Evolutionary conservation across 306 rosid genomes (phyloP).

Genomic region (Vachellia pachyceras): DNA sequence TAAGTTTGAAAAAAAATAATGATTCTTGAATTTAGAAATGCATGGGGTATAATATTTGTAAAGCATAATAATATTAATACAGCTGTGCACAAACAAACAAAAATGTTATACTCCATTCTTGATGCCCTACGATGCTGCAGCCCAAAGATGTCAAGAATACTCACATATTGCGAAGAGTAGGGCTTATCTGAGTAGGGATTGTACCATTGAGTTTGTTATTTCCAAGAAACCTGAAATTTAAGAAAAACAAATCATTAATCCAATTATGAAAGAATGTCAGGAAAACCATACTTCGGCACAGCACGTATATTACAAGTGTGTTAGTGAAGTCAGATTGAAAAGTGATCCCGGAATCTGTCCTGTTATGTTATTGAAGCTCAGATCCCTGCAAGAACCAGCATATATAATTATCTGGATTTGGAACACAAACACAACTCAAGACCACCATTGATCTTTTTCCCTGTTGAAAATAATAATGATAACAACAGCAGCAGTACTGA

Average conservation of each 20-base stretch:
- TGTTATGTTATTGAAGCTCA: conserved; percentile 83
- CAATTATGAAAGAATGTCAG: conserved; percentile 10
- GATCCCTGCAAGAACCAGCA: conserved; percentile 61
- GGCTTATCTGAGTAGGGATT: conserved; percentile 57
- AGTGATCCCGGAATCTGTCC: conserved; percentile 65
- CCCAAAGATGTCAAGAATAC: conserved; percentile 32
- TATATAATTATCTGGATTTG: not conserved
- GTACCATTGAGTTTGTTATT: conserved; percentile 69
- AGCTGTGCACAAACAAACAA: not conserved
- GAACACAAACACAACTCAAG: not conserved
- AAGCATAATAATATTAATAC: not conserved
- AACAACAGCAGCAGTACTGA: not conserved
- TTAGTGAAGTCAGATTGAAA: conserved; percentile 67
- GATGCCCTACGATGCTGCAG: not conserved
- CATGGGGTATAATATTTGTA: not conserved
- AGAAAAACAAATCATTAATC: conserved; percentile 19
- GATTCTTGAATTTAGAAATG: too few species aligned
- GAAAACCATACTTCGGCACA: conserved; percentile 22
- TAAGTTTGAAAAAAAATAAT: too few species aligned
- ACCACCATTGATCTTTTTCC: not conserved
- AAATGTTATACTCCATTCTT: not conserved
- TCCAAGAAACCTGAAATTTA: conserved; percentile 71
- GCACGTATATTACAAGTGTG: conserved; percentile 63
- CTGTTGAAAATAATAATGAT: not conserved
- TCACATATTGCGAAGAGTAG: conserved; percentile 64